These are phyloP conservation scores for Alternaria alternata DNA, from an alignment of 2,329 filamentous ascomycete genomes.

Conservation along the genomic window DNA sequence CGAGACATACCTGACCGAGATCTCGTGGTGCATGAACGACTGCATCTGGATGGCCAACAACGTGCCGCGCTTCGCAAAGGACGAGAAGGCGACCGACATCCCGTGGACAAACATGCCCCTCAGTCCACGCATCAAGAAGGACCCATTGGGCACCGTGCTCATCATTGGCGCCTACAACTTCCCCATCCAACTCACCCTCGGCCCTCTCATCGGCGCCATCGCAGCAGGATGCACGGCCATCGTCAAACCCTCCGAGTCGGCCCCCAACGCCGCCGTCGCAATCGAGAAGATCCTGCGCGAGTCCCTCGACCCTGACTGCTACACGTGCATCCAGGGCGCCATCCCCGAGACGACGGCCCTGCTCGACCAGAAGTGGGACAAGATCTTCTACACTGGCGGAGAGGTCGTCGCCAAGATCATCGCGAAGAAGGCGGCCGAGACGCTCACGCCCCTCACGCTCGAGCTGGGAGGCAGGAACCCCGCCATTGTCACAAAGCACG, in stretches of 20 bases:
- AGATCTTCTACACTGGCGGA: constrained; percentile 95
- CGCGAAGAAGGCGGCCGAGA: constrained; percentile 62
- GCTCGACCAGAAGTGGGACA: constrained; percentile 92
- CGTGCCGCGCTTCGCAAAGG: constrained; percentile 81
- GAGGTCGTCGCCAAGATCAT: constrained; percentile 71
- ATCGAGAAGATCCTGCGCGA: constrained; percentile 80
- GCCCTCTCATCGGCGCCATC: constrained; percentile 87
- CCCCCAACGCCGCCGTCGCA: constrained; percentile 78
- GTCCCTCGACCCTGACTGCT: constrained; percentile 79
- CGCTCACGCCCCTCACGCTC: constrained; percentile 79
- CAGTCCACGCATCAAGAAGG: constrained; percentile 80
- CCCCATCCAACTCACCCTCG: constrained; percentile 80
- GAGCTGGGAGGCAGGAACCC: constrained; percentile 94
- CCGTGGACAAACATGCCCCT: constrained; percentile 72
- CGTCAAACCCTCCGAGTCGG: constrained; percentile 87
- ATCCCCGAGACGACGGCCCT: constrained; percentile 82
- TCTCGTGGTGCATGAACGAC: constrained; percentile 81
- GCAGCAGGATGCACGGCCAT: constrained; percentile 89
- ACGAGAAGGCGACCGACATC: constrained; percentile 78
- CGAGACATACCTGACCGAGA: constrained; percentile 78
- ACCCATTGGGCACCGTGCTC: constrained; percentile 82
- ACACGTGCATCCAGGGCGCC: constrained; percentile 80
- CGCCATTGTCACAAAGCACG: constrained; percentile 85
- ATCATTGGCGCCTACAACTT: constrained; percentile 95
- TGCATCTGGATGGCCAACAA: constrained; percentile 80